Evolutionary conservation across 2,329 filamentous ascomycete genomes (phyloP).

Genomic region (Beauveria caledonica): DNA sequence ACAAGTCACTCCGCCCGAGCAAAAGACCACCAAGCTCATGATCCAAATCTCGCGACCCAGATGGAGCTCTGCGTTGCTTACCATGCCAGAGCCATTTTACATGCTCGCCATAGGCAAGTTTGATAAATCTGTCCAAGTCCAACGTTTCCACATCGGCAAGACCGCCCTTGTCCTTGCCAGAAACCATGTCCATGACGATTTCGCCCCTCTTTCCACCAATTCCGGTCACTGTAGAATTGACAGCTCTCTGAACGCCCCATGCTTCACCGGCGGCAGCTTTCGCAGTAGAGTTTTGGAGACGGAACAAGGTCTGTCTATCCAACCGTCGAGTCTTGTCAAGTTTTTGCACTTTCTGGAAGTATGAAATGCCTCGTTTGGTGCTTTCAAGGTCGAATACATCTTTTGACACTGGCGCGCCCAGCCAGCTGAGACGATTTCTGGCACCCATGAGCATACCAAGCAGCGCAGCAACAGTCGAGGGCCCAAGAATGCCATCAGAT

Average conservation of each 20-base stretch:
- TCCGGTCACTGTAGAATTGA: constrained; percentile 92
- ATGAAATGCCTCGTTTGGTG: constrained; percentile 74
- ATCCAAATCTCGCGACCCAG: constrained; percentile 38
- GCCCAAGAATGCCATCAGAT: constrained; percentile 83
- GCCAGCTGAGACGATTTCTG: constrained; percentile 78
- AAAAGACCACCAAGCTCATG: constrained; percentile 25
- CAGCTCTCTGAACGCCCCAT: constrained; percentile 86
- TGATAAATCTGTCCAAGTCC: constrained; percentile 77
- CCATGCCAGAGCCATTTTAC: constrained; percentile 94
- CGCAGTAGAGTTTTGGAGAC: constrained; percentile 73
- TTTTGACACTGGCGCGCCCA: constrained; percentile 75
- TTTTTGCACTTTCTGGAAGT: constrained; percentile 86
- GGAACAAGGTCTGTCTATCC: constrained; percentile 74
- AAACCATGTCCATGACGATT: constrained; percentile 91
- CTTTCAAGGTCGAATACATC: constrained; percentile 81
- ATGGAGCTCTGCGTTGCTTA: constrained; percentile 62
- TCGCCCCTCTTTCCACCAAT: constrained; percentile 90
- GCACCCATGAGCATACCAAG: constrained; percentile 85
- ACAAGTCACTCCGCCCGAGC: not conserved
- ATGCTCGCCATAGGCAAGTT: constrained; percentile 69
- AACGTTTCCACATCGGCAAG: constrained; percentile 89
- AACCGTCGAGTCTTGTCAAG: constrained; percentile 69
- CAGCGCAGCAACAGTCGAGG: constrained; percentile 81
- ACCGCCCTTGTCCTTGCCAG: constrained; percentile 74
- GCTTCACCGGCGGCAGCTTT: constrained; percentile 85